A percentile compares a stretch with the other conserved stretches of the same genome.
Evolutionary conservation across 164 flowering plant species (phyloP).

Genomic region (Saururus chinensis): DNA sequence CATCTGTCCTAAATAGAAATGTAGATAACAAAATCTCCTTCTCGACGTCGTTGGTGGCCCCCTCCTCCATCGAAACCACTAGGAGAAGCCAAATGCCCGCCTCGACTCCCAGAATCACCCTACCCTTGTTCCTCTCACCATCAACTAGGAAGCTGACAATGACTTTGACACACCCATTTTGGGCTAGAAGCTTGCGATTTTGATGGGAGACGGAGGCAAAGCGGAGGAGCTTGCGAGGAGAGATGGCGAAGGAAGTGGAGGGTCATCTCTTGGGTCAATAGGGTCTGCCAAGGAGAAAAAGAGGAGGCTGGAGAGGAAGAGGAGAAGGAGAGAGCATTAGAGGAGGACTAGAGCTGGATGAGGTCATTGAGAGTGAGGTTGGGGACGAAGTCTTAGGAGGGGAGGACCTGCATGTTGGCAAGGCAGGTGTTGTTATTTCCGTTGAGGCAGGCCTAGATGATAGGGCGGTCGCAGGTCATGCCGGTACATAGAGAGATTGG

Average conservation of each 20-base stretch:
- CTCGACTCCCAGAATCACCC: too few relatives aligned
- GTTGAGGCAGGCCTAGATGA: conserved; percentile 86
- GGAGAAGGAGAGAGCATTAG: conserved; percentile 4
- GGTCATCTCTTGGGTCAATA: not conserved
- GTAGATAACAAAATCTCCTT: too few relatives aligned
- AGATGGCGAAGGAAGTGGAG: not conserved
- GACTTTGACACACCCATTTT: conserved; percentile 27
- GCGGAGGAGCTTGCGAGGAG: conserved; percentile 7
- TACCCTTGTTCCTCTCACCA: too few relatives aligned
- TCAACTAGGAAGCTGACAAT: conserved; percentile 28
- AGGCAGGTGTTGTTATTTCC: conserved; percentile 89
- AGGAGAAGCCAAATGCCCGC: too few relatives aligned
- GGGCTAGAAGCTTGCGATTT: conserved; percentile 32
- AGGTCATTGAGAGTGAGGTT: conserved; percentile 73
- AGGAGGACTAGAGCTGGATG: conserved; percentile 72
- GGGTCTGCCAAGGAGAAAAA: too few relatives aligned
- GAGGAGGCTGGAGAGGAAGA: not conserved
- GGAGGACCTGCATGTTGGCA: conserved; percentile 88
- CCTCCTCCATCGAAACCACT: too few relatives aligned
- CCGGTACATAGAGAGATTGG: conserved; percentile 90
- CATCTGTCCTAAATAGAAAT: too few relatives aligned
- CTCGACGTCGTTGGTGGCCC: too few relatives aligned
- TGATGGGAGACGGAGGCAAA: conserved; percentile 34
- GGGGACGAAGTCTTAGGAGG: conserved; percentile 55
- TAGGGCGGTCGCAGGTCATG: conserved; percentile 79